phyloP scores from a whole-genome alignment of 2,329 filamentous ascomycete species.

The Eurotiales sp. region DNA sequence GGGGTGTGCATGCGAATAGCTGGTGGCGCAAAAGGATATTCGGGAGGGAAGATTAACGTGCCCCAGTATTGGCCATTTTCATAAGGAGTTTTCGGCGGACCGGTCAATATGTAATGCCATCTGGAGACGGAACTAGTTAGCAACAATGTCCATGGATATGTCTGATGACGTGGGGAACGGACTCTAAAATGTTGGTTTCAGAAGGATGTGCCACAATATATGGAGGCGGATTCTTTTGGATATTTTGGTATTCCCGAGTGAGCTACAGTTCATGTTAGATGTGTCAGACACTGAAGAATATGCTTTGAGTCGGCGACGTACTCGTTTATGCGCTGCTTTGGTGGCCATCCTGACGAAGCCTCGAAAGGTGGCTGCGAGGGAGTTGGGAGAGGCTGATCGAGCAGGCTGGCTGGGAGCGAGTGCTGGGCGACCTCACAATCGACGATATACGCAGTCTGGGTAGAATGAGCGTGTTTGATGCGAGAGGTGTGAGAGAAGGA shows the following conservation, averaged over 20 bases:
- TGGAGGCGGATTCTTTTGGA: slow-evolving; percentile 73
- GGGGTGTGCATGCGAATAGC: slow-evolving; percentile 99
- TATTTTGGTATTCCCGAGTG: slow-evolving; percentile 61
- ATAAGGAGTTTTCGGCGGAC: slow-evolving; percentile 90
- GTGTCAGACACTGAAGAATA: neutral
- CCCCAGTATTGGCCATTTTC: slow-evolving; percentile 97
- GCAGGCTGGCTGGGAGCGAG: neutral
- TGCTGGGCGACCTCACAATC: neutral
- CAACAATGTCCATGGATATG: neutral
- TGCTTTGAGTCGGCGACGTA: slow-evolving; percentile 37
- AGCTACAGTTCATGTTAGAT: slow-evolving; percentile 38
- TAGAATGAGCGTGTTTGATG: neutral
- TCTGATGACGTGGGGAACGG: slow-evolving; percentile 27
- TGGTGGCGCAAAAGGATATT: slow-evolving; percentile 95
- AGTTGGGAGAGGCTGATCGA: neutral
- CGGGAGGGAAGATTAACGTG: slow-evolving; percentile 87
- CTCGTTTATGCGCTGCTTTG: slow-evolving; percentile 68
- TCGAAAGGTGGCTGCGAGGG: neutral
- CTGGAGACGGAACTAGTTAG: slow-evolving; percentile 40
- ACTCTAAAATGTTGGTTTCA: slow-evolving; percentile 88
- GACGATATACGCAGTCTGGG: neutral
- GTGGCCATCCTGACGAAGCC: slow-evolving; percentile 57
- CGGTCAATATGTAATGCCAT: slow-evolving; percentile 95
- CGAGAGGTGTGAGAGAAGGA: neutral
- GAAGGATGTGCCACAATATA: slow-evolving; percentile 88